phyloP scores from a whole-genome alignment of 2,329 filamentous ascomycete genomes.

The Aureobasidium sp. region DNA sequence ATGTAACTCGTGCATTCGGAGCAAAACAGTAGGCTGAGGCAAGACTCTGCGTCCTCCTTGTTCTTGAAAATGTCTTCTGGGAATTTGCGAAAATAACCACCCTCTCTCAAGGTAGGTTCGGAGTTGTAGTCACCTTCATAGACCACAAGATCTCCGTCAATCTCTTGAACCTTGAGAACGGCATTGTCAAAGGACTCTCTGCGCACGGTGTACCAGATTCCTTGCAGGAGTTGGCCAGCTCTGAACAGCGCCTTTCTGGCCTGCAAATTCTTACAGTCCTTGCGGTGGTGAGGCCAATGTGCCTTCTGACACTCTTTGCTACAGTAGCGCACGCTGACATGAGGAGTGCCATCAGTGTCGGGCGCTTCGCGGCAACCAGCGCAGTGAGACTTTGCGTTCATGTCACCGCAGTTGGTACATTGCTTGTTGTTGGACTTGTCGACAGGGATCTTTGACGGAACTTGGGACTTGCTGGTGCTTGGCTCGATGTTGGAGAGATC shows the following conservation, averaged over 20 bases:
- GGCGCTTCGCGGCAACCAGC: neutral
- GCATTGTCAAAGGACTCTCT: conserved; percentile 9
- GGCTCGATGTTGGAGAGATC: neutral
- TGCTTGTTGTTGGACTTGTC: too few relatives aligned
- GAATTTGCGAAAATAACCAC: too few relatives aligned
- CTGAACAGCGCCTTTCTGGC: conserved; percentile 16
- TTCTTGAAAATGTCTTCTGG: too few relatives aligned
- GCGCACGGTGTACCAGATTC: conserved; percentile 15
- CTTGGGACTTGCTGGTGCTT: neutral
- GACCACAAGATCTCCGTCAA: conserved; percentile 4
- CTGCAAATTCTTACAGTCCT: neutral
- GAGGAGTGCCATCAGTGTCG: neutral
- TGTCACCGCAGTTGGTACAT: neutral
- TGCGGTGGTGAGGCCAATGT: conserved; percentile 13
- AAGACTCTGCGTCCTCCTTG: too few relatives aligned
- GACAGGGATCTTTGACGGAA: too few relatives aligned
- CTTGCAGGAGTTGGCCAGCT: conserved; percentile 17
- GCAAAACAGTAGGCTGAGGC: too few relatives aligned
- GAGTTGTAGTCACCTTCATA: neutral
- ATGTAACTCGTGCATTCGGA: too few relatives aligned
- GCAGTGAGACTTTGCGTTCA: neutral
- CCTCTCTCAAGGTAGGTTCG: neutral
- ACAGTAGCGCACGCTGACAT: conserved; percentile 12
- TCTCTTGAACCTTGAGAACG: neutral
- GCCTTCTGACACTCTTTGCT: conserved; percentile 14